These are phyloP conservation scores for Sordaria brevicollis DNA, from an alignment of 495 filamentous ascomycete species.

Conservation along the genomic window DNA sequence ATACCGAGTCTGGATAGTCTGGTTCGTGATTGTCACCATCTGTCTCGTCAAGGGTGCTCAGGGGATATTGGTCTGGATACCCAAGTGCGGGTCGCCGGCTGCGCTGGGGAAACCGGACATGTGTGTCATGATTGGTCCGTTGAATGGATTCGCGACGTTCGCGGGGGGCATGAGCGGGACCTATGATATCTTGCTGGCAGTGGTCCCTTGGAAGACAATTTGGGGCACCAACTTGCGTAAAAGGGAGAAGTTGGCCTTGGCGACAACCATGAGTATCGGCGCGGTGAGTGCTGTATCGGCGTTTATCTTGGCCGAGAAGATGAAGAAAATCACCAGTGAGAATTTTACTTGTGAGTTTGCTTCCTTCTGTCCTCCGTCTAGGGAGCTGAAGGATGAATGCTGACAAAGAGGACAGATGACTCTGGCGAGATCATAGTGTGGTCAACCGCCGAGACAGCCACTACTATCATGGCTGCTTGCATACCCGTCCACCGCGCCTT, in stretches of 20 bases:
- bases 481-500: constrained; percentile 24
- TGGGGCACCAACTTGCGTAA: constrained; percentile 14
- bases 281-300: constrained; percentile 16
- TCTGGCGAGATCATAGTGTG: constrained; percentile 14
- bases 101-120: background rate
- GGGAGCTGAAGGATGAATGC: background rate
- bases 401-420: constrained; percentile 5
- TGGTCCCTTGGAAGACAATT: constrained; percentile 19
- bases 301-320: constrained; percentile 13
- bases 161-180: constrained; percentile 15
- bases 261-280: constrained; percentile 23
- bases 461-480: constrained; percentile 24
- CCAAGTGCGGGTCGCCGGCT: constrained; percentile 3
- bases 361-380: background rate
- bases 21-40: constrained; percentile 15
- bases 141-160: constrained; percentile 3
- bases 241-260: constrained; percentile 22
- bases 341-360: constrained; percentile 16
- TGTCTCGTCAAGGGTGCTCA: constrained; percentile 12
- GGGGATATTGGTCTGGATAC: constrained; percentile 14
- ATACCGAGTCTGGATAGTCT: background rate
- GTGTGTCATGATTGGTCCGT: background rate
- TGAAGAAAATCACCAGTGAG: constrained; percentile 4
- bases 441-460: constrained; percentile 17
- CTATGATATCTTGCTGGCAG: constrained; percentile 17